Percentiles rank a stretch among this genome's conserved stretches.
Evolutionary conservation across 306 rosid genomes (phyloP).

Genomic region (Castanospermum australe): DNA sequence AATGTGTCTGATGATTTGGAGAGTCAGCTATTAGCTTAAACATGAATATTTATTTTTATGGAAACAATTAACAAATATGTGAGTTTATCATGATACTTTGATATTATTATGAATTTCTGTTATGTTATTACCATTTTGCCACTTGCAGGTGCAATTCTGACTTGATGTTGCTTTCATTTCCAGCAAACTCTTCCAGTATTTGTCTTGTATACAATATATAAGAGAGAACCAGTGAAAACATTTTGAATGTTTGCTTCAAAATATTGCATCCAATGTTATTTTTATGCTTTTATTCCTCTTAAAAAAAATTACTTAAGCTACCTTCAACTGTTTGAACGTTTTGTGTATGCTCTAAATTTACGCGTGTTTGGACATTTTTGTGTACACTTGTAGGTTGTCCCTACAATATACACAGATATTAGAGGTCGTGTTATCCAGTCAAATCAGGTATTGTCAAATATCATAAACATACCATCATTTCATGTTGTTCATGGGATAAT

Average conservation of each 20-base stretch:
- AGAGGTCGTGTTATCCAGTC: conserved; percentile 69
- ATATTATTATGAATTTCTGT: background rate
- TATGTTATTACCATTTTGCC: background rate
- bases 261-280: background rate
- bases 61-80: background rate
- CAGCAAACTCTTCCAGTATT: background rate
- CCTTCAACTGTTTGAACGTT: background rate
- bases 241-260: conserved; percentile 8
- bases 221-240: background rate
- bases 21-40: background rate
- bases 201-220: background rate
- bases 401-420: conserved; percentile 63
- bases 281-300: background rate
- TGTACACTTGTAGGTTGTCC: conserved; percentile 72
- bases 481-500: conserved; percentile 9
- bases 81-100: background rate
- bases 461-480: conserved; percentile 5
- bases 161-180: background rate
- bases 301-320: too few species aligned
- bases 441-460: conserved; percentile 71
- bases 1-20: conserved; percentile 8
- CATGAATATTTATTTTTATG: background rate
- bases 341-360: background rate
- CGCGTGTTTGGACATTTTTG: background rate
- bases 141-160: background rate